Evolutionary conservation across 2,329 filamentous ascomycete species (phyloP).

Genomic region (Apiospora arundinis): DNA sequence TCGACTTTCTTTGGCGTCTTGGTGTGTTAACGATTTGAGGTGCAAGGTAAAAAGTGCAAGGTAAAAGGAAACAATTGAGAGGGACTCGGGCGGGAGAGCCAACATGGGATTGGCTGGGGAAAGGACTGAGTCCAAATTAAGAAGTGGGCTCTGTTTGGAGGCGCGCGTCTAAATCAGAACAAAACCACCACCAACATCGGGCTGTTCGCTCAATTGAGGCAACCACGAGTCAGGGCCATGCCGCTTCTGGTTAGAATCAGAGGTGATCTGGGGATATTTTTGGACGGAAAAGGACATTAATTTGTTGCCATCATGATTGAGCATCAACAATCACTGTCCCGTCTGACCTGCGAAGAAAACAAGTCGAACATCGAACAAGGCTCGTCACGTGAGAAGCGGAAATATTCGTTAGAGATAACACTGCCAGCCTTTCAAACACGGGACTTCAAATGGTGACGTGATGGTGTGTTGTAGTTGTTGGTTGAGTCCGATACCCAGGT

Average conservation of each 20-base stretch:
- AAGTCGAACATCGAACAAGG: background rate
- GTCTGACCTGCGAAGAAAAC: too few species aligned
- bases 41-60: background rate
- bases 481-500: background rate
- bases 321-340: too few species aligned
- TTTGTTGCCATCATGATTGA: background rate
- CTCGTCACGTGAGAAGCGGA: background rate
- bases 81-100: background rate
- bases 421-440: background rate
- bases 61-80: constrained; percentile 6
- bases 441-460: background rate
- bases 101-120: constrained; percentile 22
- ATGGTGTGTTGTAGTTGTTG: background rate
- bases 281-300: background rate
- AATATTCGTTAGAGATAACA: background rate
- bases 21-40: constrained; percentile 15
- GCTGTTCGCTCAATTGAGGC: constrained; percentile 12
- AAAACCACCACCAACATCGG: background rate
- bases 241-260: background rate
- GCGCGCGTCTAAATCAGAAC: constrained; percentile 32
- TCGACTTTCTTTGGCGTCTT: background rate
- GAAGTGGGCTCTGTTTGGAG: constrained; percentile 26
- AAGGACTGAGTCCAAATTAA: constrained; percentile 22
- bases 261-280: constrained; percentile 5
- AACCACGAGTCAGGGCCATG: background rate